Evolutionary conservation across 768 basidiomycete genomes (phyloP).

Genomic region (Xerocomellus dryophilus): DNA sequence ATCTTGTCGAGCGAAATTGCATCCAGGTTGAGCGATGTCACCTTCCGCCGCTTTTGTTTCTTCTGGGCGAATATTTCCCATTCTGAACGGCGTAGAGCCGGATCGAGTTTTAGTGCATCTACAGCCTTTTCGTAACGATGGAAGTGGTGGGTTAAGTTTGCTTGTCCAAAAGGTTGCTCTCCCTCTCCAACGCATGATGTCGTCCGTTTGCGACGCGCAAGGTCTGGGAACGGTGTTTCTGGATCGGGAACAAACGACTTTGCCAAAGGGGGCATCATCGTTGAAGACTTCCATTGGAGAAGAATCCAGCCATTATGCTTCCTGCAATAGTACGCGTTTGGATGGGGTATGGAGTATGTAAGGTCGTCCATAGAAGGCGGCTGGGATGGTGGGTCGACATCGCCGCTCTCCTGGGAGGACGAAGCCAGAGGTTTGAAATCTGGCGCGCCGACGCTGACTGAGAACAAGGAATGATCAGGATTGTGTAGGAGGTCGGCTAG

Average conservation of each 20-base stretch:
- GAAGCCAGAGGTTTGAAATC: constrained; percentile 26
- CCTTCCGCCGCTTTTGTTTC: constrained; percentile 55
- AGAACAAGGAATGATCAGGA: constrained; percentile 68
- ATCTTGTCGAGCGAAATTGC: constrained; percentile 20
- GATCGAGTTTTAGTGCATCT: constrained; percentile 63
- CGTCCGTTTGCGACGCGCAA: constrained; percentile 45
- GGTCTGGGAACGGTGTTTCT: constrained; percentile 53
- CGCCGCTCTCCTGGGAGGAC: constrained; percentile 21
- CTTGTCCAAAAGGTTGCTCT: constrained; percentile 42
- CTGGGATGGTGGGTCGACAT: constrained; percentile 13
- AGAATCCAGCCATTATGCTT: constrained; percentile 84
- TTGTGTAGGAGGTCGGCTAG: constrained; percentile 68
- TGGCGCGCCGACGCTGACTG: constrained; percentile 45
- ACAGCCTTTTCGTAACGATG: constrained; percentile 71
- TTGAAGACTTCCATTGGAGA: constrained; percentile 63
- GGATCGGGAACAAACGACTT: constrained; percentile 45
- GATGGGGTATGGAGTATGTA: constrained; percentile 71
- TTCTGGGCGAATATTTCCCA: constrained; percentile 54
- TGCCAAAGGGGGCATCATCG: constrained; percentile 58
- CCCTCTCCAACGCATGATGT: constrained; percentile 52
- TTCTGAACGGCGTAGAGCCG: constrained; percentile 54
- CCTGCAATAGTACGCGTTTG: constrained; percentile 79
- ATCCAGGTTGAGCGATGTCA: constrained; percentile 39
- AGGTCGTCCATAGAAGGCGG: constrained; percentile 62
- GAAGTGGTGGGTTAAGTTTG: constrained; percentile 77